A percentile compares a stretch with the other conserved stretches of the same genome.
Evolutionary conservation across 768 basidiomycete species (phyloP).

Genomic region (Coprinopsis marcescibilis): DNA sequence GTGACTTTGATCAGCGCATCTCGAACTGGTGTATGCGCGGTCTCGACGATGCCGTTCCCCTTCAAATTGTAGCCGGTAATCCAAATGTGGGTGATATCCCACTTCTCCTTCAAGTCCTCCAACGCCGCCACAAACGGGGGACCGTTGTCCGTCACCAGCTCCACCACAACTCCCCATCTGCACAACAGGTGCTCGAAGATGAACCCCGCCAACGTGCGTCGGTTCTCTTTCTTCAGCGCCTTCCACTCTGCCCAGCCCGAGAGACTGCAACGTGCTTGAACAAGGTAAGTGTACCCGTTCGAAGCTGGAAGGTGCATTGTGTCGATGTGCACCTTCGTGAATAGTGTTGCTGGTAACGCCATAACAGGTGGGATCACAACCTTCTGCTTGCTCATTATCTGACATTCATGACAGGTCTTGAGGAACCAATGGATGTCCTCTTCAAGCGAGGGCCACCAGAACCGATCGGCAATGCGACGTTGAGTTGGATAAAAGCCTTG

Average conservation of each 20-base stretch:
- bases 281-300: slow-evolving; percentile 25
- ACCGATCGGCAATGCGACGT: slow-evolving; percentile 17
- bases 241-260: slow-evolving; percentile 27
- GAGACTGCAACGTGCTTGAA: slow-evolving; percentile 32
- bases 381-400: slow-evolving; percentile 17
- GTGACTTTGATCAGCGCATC: slow-evolving; percentile 22
- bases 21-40: slow-evolving; percentile 15
- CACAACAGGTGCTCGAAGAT: slow-evolving; percentile 18
- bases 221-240: slow-evolving; percentile 23
- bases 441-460: slow-evolving; percentile 26
- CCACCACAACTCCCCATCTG: slow-evolving; percentile 25
- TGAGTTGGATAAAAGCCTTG: slow-evolving; percentile 20
- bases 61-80: slow-evolving; percentile 22
- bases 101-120: slow-evolving; percentile 10
- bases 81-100: slow-evolving; percentile 26
- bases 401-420: slow-evolving; percentile 25
- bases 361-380: slow-evolving; percentile 21
- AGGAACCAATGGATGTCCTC: slow-evolving; percentile 21
- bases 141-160: slow-evolving; percentile 36
- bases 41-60: slow-evolving; percentile 29
- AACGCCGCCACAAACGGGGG: slow-evolving; percentile 23
- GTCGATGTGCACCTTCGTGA: slow-evolving; percentile 32
- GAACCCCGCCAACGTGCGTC: slow-evolving; percentile 16
- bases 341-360: slow-evolving; percentile 21
- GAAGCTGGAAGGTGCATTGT: slow-evolving; percentile 34